These are phyloP conservation scores for Tetracentron sinense DNA, from an alignment of 164 flowering plant genomes.

Conservation along the genomic window DNA sequence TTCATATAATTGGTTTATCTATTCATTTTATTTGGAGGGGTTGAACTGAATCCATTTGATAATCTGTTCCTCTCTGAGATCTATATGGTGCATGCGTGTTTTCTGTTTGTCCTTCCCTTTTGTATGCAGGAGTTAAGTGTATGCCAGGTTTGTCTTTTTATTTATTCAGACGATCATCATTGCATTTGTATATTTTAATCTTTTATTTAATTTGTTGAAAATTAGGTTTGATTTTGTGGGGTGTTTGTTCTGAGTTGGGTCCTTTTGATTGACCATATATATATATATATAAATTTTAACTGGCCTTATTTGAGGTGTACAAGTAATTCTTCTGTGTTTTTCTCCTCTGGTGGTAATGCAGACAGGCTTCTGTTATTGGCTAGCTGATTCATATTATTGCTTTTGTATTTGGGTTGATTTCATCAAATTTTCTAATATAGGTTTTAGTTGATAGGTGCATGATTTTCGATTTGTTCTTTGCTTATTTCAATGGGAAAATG, in stretches of 20 bases:
- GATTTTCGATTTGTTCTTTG: background rate
- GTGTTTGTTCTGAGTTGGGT: conserved; percentile 1
- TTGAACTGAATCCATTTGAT: background rate
- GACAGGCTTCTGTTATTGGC: background rate
- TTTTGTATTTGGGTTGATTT: background rate
- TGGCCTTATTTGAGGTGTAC: background rate
- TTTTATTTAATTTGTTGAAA: conserved; percentile 18
- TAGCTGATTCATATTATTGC: background rate
- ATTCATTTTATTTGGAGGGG: background rate
- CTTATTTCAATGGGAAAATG: too few relatives aligned
- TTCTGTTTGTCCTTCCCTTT: conserved; percentile 8
- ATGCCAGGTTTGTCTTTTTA: background rate
- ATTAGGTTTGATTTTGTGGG: conserved; percentile 14
- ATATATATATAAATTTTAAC: background rate
- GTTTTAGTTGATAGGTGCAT: background rate
- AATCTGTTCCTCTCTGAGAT: background rate
- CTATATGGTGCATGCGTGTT: background rate
- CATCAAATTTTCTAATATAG: background rate
- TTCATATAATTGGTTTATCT: background rate
- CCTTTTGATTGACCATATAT: background rate
- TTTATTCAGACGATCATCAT: background rate
- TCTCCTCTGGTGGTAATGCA: background rate
- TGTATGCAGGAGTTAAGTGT: conserved; percentile 6
- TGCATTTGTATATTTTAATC: background rate
- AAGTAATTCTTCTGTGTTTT: background rate